Evolutionary conservation across 129 eudicot species (phyloP).

Genomic region (Solidago caesia): DNA sequence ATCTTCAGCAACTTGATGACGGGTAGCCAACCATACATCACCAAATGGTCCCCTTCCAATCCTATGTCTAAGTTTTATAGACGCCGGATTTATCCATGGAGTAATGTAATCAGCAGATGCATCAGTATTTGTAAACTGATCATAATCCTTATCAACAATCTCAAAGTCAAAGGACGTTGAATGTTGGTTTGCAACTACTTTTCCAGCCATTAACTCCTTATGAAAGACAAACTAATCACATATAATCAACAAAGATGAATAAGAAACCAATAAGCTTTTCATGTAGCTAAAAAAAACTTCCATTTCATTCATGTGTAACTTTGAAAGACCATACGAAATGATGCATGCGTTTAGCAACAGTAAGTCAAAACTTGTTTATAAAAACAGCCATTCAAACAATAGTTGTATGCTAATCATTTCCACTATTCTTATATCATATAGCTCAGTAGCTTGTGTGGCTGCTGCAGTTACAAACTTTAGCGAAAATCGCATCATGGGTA

Average conservation of each 20-base stretch:
- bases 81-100: conserved; percentile 79
- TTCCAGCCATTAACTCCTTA: conserved; percentile 62
- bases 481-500: background rate
- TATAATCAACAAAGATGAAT: conserved; percentile 22
- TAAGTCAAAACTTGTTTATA: background rate
- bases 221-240: conserved; percentile 15
- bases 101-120: conserved; percentile 43
- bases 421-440: background rate
- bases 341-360: background rate
- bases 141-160: conserved; percentile 64
- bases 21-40: conserved; percentile 95
- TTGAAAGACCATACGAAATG: background rate
- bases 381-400: background rate
- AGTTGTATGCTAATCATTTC: background rate
- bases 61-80: conserved; percentile 76
- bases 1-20: conserved; percentile 60
- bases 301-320: background rate
- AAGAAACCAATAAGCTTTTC: background rate
- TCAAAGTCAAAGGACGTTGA: conserved; percentile 62
- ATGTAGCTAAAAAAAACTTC: background rate
- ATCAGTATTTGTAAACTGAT: conserved; percentile 41
- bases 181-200: conserved; percentile 41
- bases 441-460: background rate
- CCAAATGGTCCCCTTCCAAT: conserved; percentile 92
- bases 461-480: background rate